Evolutionary conservation across 176 grass and related monocot genomes (phyloP).

Genomic region (Musa acuminata): DNA sequence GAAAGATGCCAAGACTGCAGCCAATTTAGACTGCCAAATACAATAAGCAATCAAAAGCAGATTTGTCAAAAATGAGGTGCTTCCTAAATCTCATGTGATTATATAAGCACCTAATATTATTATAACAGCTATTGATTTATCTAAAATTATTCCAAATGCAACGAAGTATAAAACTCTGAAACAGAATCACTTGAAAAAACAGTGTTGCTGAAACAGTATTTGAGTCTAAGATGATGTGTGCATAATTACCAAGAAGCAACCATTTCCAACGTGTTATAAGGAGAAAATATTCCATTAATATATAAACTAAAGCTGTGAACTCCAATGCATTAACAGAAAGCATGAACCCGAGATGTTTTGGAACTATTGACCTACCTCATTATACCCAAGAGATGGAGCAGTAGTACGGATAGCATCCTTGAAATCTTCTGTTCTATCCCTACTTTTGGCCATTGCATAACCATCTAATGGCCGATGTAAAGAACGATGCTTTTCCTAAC

Average conservation of each 20-base stretch:
- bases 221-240: background rate
- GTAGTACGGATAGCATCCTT: slow-evolving; percentile 58
- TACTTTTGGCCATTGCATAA: slow-evolving; percentile 50
- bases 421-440: slow-evolving; percentile 76
- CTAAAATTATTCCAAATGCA: background rate
- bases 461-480: background rate
- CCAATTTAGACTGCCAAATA: slow-evolving; percentile 51
- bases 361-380: slow-evolving; percentile 36
- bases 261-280: background rate
- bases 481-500: background rate
- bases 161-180: background rate
- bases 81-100: background rate
- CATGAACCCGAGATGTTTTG: background rate
- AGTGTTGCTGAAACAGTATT: background rate
- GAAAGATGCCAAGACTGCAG: slow-evolving; percentile 63
- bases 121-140: background rate
- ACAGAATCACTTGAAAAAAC: background rate
- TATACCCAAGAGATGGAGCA: slow-evolving; percentile 50
- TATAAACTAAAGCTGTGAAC: background rate
- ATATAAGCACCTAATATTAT: background rate
- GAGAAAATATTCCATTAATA: background rate
- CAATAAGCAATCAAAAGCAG: background rate
- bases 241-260: background rate
- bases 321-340: background rate
- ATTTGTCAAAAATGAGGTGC: background rate